These are phyloP conservation scores for Stachybotrys chartarum DNA, from an alignment of 2,329 filamentous ascomycete species.

Conservation along the genomic window DNA sequence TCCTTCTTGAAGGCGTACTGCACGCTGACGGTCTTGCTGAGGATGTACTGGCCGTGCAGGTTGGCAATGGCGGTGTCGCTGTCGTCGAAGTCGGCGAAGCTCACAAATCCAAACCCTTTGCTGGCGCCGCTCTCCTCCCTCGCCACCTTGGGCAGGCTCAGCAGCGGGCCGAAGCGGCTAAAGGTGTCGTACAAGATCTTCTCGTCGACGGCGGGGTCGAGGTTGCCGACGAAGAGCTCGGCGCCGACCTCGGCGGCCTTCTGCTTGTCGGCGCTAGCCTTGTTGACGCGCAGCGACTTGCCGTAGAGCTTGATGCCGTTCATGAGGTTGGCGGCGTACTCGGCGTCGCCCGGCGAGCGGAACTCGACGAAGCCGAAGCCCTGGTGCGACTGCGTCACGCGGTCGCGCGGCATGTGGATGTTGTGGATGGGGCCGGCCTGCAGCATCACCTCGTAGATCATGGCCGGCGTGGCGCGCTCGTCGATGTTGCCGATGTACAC, in stretches of 20 bases:
- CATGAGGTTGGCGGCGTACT: conserved; percentile 95
- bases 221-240: conserved; percentile 93
- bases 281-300: conserved; percentile 95
- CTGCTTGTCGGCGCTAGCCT: conserved; percentile 85
- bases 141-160: conserved; percentile 83
- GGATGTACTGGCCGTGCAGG: conserved; percentile 93
- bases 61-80: conserved; percentile 86
- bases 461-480: conserved; percentile 82
- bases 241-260: conserved; percentile 90
- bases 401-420: conserved; percentile 96
- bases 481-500: conserved; percentile 98
- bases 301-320: conserved; percentile 90
- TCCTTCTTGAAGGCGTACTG: conserved; percentile 99
- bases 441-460: conserved; percentile 97
- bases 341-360: conserved; percentile 88
- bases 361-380: conserved; percentile 99
- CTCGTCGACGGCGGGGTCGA: conserved; percentile 91
- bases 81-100: conserved; percentile 86
- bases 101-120: conserved; percentile 96
- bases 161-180: conserved; percentile 78
- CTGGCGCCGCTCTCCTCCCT: conserved; percentile 81
- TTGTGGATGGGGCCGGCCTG: conserved; percentile 97
- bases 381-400: conserved; percentile 93
- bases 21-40: conserved; percentile 93
- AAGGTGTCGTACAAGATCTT: conserved; percentile 94